These are phyloP conservation scores for Tricholomella constricta DNA, from an alignment of 768 basidiomycete species.

Conservation along the genomic window DNA sequence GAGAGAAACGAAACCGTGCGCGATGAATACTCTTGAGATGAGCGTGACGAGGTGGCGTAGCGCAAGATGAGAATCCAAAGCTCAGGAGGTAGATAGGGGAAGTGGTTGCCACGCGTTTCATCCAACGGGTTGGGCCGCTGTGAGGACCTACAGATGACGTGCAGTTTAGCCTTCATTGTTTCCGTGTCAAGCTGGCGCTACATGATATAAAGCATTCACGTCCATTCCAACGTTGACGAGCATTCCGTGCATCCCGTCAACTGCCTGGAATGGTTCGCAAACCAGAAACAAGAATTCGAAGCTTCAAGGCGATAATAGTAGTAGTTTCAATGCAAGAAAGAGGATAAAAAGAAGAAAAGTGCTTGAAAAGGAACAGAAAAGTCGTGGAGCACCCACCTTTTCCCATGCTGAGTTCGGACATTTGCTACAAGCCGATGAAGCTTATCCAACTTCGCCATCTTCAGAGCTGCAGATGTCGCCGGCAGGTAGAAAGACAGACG, in stretches of 20 bases:
- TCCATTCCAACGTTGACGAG: background rate
- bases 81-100: conserved; percentile 58
- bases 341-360: background rate
- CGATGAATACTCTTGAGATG: conserved; percentile 43
- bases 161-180: background rate
- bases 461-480: background rate
- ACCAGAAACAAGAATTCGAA: background rate
- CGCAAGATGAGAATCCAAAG: conserved; percentile 69
- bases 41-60: conserved; percentile 47
- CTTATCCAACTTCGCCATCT: background rate
- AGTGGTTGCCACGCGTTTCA: background rate
- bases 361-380: background rate
- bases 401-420: conserved; percentile 1
- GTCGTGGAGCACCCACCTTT: background rate
- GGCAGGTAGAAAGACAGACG: background rate
- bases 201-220: background rate
- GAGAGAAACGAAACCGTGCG: conserved; percentile 62
- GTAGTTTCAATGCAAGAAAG: too few relatives aligned
- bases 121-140: background rate
- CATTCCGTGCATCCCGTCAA: background rate
- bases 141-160: background rate
- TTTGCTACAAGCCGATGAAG: conserved; percentile 5
- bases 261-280: background rate
- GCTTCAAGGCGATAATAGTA: background rate
- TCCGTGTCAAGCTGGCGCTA: background rate